A percentile compares a stretch with the other conserved stretches of the same genome.
Conservation (phyloP, 2,329 filamentous ascomycete genomes). For the Diaporthe citrichinensis region DNA sequence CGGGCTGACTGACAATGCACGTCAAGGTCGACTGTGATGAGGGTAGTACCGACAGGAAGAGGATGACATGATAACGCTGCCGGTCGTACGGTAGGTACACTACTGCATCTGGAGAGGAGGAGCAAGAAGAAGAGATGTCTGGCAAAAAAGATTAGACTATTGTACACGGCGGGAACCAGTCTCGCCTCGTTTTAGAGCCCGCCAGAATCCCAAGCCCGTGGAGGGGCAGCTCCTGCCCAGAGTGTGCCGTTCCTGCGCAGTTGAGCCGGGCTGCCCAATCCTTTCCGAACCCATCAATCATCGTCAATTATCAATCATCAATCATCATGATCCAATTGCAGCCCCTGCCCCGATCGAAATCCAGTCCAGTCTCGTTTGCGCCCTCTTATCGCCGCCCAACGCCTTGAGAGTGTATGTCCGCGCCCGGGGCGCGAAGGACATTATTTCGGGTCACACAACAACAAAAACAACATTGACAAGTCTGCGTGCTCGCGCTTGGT, state of each 20-base stretch:
- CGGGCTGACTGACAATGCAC: conserved; percentile 25
- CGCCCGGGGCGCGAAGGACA: conserved; percentile 9
- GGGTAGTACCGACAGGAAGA: background rate
- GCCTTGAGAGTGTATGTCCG: background rate
- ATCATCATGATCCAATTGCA: background rate
- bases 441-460: conserved; percentile 5
- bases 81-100: background rate
- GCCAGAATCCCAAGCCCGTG: background rate
- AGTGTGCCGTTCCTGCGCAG: background rate
- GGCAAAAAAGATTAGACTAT: background rate
- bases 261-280: conserved; percentile 20
- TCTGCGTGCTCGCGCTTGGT: background rate
- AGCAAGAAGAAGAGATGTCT: conserved; percentile 2
- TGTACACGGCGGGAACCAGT: conserved; percentile 10
- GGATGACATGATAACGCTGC: conserved; percentile 27
- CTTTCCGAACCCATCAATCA: background rate
- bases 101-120: background rate
- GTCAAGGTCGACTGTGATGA: conserved; percentile 20
- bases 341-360: background rate
- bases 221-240: conserved; percentile 25
- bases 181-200: conserved; percentile 23
- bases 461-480: conserved; percentile 16
- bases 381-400: background rate
- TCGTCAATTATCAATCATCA: background rate
- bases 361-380: background rate